A percentile compares a stretch with the other conserved stretches of the same genome.
These are phyloP conservation scores for Talaromyces liani DNA, from an alignment of 495 filamentous ascomycete species.

Conservation along the genomic window DNA sequence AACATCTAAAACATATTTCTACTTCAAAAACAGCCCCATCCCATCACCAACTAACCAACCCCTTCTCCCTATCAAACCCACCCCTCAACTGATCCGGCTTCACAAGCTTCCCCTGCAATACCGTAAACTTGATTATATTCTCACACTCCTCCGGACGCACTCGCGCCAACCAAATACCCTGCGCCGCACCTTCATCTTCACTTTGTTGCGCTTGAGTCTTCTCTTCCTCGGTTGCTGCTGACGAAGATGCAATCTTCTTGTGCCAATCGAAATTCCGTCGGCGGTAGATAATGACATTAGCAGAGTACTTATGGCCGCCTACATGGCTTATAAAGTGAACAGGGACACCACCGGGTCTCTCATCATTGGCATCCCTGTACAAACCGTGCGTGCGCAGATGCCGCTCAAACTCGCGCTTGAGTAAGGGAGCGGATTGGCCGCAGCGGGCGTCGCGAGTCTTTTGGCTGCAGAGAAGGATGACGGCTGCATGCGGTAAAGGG, in stretches of 20 bases:
- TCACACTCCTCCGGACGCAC: constrained; percentile 90
- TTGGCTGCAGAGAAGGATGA: constrained; percentile 93
- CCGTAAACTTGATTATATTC: constrained; percentile 82
- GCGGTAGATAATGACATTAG: constrained; percentile 88
- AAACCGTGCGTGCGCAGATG: constrained; percentile 79
- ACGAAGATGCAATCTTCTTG: constrained; percentile 15
- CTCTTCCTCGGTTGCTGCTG: constrained; percentile 16
- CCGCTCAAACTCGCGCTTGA: constrained; percentile 79
- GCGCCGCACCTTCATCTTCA: constrained; percentile 55
- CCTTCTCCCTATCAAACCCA: constrained; percentile 78
- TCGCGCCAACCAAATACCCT: constrained; percentile 92
- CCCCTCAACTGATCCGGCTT: constrained; percentile 81
- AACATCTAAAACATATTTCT: neutral
- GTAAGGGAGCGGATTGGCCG: constrained; percentile 82
- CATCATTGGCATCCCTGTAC: constrained; percentile 80
- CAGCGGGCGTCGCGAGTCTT: constrained; percentile 89
- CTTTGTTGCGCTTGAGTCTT: constrained; percentile 13
- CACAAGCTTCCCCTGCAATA: constrained; percentile 88
- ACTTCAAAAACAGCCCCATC: neutral
- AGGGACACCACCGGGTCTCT: constrained; percentile 80
- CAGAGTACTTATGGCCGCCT: constrained; percentile 84
- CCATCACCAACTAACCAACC: constrained; percentile 79
- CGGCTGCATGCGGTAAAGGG: constrained; percentile 68
- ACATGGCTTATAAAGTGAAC: constrained; percentile 96
- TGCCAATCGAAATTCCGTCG: constrained; percentile 51